These are phyloP conservation scores for Batkoa obscura DNA, from an alignment of 371 early-diverging fungal genomes.

Conservation along the genomic window DNA sequence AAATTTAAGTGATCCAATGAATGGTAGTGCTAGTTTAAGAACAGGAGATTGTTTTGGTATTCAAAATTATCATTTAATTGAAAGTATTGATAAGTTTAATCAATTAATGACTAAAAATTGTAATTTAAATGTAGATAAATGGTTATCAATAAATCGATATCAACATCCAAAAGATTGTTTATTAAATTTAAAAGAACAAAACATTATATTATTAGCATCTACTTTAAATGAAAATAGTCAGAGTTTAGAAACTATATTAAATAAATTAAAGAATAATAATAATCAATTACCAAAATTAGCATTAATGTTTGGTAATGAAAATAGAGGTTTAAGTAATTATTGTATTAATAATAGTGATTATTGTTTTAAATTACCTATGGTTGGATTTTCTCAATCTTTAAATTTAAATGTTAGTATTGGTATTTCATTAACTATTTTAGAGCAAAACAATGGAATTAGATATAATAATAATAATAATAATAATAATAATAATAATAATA, in stretches of 20 bases:
- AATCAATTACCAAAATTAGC: slow-evolving; percentile 2
- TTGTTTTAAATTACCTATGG: background rate
- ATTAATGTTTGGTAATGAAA: slow-evolving; percentile 5
- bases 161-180: background rate
- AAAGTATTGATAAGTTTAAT: slow-evolving; percentile 3
- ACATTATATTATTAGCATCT: background rate
- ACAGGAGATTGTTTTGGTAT: slow-evolving; percentile 7
- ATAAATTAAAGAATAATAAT: background rate
- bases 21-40: slow-evolving; percentile 3
- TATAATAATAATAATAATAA: no score
- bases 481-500: no score
- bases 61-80: slow-evolving; percentile 3
- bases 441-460: background rate
- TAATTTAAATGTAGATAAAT: background rate
- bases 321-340: background rate
- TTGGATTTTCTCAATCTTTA: background rate
- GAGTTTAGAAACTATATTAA: background rate
- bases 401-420: background rate
- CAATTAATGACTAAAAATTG: background rate
- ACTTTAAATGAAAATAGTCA: background rate
- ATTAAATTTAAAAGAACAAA: background rate
- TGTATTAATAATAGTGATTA: background rate
- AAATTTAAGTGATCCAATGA: slow-evolving; percentile 2
- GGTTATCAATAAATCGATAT: background rate
- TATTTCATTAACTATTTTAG: background rate